phyloP scores from a whole-genome alignment of 345 rosid genomes.

The Rhizophora apiculata region DNA sequence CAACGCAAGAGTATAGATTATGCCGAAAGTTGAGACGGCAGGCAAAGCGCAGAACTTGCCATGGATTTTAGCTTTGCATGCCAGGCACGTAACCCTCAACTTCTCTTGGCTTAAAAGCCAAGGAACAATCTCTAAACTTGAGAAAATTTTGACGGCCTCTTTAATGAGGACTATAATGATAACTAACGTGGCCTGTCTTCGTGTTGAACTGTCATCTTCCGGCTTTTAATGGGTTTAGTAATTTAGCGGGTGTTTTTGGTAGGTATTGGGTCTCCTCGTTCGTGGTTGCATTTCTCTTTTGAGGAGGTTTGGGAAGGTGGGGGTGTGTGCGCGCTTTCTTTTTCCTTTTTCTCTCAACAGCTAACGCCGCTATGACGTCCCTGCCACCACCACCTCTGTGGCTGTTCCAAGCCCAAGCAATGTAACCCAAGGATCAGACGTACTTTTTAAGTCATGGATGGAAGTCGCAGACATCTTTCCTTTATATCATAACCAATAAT shows the following conservation, averaged over 20 bases:
- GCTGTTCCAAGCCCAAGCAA: no score
- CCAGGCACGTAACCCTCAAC: conserved; percentile 56
- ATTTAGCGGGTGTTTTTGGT: conserved; percentile 21
- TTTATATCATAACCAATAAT: no score
- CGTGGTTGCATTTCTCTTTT: conserved; percentile 48
- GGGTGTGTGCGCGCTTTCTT: conserved; percentile 11
- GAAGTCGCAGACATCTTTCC: no score
- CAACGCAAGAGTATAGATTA: background rate
- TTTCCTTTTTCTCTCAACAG: no score
- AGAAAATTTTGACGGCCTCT: conserved; percentile 15
- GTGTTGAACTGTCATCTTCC: background rate
- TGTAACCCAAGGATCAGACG: no score
- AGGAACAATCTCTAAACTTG: conserved; percentile 27
- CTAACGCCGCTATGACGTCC: no score
- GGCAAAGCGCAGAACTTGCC: background rate
- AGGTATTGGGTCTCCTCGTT: conserved; percentile 23
- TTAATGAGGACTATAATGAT: conserved; percentile 16
- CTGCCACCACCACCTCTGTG: no score
- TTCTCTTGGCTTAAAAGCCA: conserved; percentile 74
- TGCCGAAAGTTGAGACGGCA: background rate
- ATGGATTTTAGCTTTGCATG: conserved; percentile 46
- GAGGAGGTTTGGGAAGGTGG: conserved; percentile 29
- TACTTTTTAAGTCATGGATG: no score
- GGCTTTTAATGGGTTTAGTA: background rate
- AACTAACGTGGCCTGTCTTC: conserved; percentile 22